These are phyloP conservation scores for Rubia yunnanensis DNA, from an alignment of 257 asterid species.

Conservation along the genomic window DNA sequence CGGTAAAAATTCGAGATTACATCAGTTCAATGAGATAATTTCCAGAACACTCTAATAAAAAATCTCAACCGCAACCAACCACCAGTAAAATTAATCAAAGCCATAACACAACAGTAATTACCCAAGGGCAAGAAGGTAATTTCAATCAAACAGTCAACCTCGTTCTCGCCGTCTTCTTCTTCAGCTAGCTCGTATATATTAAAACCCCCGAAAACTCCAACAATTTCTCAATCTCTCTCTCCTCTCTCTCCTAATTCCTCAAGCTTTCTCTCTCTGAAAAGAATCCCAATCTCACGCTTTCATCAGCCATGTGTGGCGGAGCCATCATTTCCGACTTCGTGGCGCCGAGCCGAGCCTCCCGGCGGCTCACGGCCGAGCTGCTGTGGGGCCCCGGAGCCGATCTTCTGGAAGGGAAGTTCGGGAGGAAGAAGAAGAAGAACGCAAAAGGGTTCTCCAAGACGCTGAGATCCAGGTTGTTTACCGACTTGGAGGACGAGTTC, in stretches of 20 bases:
- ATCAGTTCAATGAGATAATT: too few relatives aligned
- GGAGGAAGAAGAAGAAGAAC: constrained; percentile 26
- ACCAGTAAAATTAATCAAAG: neutral
- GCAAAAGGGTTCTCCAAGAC: constrained; percentile 40
- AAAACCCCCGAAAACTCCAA: neutral
- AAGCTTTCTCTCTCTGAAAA: neutral
- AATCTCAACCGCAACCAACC: neutral
- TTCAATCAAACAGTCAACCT: neutral
- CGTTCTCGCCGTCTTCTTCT: constrained; percentile 5
- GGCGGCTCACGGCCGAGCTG: constrained; percentile 65
- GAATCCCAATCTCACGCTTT: neutral
- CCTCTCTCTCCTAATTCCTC: neutral
- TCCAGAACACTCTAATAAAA: too few relatives aligned
- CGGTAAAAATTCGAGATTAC: too few relatives aligned
- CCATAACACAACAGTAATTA: neutral
- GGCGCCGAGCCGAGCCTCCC: constrained; percentile 54
- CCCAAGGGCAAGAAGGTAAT: neutral
- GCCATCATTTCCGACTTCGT: constrained; percentile 59
- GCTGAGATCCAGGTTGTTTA: constrained; percentile 40
- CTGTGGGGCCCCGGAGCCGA: constrained; percentile 60
- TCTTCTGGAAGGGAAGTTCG: constrained; percentile 20
- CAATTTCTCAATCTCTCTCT: neutral
- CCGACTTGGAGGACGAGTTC: constrained; percentile 56
- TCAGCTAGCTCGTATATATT: neutral
- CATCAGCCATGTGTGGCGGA: constrained; percentile 76